phyloP scores from a whole-genome alignment of 2,329 filamentous ascomycete species.

The Colletotrichum sp. region DNA sequence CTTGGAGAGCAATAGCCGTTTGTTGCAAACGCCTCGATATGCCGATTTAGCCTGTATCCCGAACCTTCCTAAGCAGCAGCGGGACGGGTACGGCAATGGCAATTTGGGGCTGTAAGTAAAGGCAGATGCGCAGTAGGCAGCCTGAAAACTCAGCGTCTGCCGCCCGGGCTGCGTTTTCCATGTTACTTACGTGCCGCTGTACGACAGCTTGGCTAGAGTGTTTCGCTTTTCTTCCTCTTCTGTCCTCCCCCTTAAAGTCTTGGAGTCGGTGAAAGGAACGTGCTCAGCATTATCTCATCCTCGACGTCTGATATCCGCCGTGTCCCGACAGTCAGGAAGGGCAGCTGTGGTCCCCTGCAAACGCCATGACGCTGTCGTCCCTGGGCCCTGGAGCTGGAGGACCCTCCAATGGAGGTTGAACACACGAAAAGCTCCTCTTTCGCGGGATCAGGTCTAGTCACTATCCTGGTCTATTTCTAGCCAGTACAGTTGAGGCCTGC shows the following conservation, averaged over 20 bases:
- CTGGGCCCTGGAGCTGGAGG: not conserved
- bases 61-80: not conserved
- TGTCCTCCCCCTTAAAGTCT: not conserved
- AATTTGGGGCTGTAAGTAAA: not conserved
- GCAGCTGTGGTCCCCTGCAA: not conserved
- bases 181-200: not conserved
- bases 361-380: not conserved
- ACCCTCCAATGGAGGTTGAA: conserved; percentile 5
- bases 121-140: not conserved
- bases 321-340: not conserved
- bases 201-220: not conserved
- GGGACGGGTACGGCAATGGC: not conserved
- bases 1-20: conserved; percentile 22
- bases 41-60: conserved; percentile 4
- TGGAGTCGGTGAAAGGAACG: not conserved
- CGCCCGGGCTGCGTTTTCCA: not conserved
- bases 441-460: not conserved
- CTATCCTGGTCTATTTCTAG: not conserved
- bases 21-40: conserved; percentile 40
- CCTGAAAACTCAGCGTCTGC: not conserved
- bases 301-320: not conserved
- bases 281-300: not conserved
- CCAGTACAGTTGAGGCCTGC: not conserved
- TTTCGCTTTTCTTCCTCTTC: not conserved
- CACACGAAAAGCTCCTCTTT: not conserved